These are phyloP conservation scores for Plectranthus barbatus DNA, from an alignment of 257 asterid genomes.

Conservation along the genomic window DNA sequence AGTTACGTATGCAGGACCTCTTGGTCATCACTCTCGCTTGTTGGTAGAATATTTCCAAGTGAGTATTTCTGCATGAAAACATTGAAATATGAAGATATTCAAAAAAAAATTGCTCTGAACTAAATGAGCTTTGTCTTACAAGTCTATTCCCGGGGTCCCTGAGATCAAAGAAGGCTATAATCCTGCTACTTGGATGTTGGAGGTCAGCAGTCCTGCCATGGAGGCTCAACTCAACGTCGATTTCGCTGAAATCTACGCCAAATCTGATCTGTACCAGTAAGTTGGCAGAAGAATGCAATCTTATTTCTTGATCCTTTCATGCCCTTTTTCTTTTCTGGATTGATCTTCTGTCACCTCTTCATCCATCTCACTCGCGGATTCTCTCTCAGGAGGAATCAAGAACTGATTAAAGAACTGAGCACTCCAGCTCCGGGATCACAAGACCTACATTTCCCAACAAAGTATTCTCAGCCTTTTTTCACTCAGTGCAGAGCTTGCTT, in stretches of 20 bases:
- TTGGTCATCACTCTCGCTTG: constrained; percentile 62
- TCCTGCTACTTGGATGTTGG: constrained; percentile 96
- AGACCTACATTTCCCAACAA: constrained; percentile 47
- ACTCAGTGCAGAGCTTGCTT: constrained; percentile 74
- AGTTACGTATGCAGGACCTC: constrained; percentile 64
- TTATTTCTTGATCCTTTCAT: background rate
- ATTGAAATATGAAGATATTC: background rate
- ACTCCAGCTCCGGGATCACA: constrained; percentile 53
- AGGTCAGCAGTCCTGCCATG: constrained; percentile 52
- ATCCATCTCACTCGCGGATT: background rate
- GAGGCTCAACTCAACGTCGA: constrained; percentile 69
- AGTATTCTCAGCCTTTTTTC: constrained; percentile 50
- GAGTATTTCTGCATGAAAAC: constrained; percentile 13
- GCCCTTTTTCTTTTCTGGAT: background rate
- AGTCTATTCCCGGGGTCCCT: constrained; percentile 77
- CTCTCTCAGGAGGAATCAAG: constrained; percentile 62
- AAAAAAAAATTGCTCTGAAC: background rate
- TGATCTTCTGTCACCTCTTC: background rate
- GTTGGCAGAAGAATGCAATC: background rate
- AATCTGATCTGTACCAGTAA: constrained; percentile 71
- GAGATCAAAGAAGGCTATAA: constrained; percentile 61
- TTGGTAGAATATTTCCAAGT: constrained; percentile 68
- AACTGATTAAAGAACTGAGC: constrained; percentile 55
- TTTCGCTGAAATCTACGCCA: constrained; percentile 58
- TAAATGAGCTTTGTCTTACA: constrained; percentile 10